Conservation (phyloP, 2,329 filamentous ascomycete genomes). For the Calonectria naviculata region DNA sequence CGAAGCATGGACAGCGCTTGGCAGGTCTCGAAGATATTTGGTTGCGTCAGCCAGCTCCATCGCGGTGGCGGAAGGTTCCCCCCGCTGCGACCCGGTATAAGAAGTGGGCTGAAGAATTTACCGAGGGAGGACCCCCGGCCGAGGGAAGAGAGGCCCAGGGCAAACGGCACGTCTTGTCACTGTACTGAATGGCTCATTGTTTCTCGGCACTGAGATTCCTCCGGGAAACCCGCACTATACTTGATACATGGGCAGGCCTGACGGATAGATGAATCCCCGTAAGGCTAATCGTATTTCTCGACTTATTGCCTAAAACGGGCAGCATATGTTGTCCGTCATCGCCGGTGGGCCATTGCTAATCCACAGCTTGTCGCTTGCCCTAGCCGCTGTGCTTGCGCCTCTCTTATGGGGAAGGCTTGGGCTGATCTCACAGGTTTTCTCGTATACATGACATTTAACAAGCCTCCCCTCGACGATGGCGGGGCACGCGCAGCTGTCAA, state of each 20-base stretch:
- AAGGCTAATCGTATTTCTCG: background rate
- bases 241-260: background rate
- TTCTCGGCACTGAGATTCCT: conserved; percentile 8
- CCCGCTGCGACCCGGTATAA: background rate
- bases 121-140: background rate
- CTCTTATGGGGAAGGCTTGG: background rate
- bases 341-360: background rate
- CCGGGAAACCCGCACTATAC: background rate
- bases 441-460: conserved; percentile 5
- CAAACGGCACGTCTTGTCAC: background rate
- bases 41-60: background rate
- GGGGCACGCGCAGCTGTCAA: conserved; percentile 8
- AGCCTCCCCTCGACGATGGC: background rate
- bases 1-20: background rate
- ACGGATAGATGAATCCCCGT: background rate
- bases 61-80: background rate
- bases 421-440: conserved; percentile 5
- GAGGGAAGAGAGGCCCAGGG: too few species aligned
- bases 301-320: background rate
- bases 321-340: background rate
- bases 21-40: background rate
- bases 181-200: conserved; percentile 8
- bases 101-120: conserved; percentile 15
- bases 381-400: background rate
- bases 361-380: background rate